Evolutionary conservation across 2,329 filamentous ascomycete genomes (phyloP), one percentile per base, ranked within the genome.

Genomic region (Elsinoe ampelina): DNA sequence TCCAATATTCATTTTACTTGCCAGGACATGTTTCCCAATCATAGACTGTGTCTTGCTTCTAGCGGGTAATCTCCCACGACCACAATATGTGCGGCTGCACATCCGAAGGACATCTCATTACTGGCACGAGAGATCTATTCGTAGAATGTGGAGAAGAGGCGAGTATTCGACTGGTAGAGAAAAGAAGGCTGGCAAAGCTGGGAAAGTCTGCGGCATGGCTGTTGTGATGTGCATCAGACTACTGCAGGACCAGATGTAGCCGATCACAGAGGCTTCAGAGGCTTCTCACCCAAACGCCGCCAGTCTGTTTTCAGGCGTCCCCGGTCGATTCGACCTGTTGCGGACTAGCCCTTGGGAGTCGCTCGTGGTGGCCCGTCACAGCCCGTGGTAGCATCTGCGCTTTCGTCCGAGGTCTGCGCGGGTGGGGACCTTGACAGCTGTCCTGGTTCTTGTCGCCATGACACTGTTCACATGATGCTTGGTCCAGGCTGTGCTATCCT

Each of bases 21-120:
- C 17, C 48, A 52, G 48, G 15, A 52, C 48, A 52, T 52, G 48
- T 52, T 34, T 52, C 48, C 48, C 48, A 52, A 38, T 52, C 17
- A 38, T 52, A 12, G 26, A 52, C 15, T 15, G 36, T 52, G 48
- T 52, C 48, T 52, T 36, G 32, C 32, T 36, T 39, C 48, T 36
- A 52, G 48, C 34, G 48, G 48, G 32, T 34, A 52, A 52, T 52
- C 48, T 36, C 32, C 19, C 48, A 22, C 20, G 32, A 35, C 48
- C 48, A 38, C 34, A 52, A 36, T 39, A 52, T 52, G 30, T 17
- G 32, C 48, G 48, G 48, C 32, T 7, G 8, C 8, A 13, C 8
- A 52, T 52, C 48, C 48, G 48, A 52, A 17, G n/a, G 45, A 50
- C 30, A 50, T 50, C 45, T 50, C 22, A 15, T 19, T 39, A 30